Conservation (phyloP, 2,329 filamentous ascomycete species). For the Fusarium sororula region DNA sequence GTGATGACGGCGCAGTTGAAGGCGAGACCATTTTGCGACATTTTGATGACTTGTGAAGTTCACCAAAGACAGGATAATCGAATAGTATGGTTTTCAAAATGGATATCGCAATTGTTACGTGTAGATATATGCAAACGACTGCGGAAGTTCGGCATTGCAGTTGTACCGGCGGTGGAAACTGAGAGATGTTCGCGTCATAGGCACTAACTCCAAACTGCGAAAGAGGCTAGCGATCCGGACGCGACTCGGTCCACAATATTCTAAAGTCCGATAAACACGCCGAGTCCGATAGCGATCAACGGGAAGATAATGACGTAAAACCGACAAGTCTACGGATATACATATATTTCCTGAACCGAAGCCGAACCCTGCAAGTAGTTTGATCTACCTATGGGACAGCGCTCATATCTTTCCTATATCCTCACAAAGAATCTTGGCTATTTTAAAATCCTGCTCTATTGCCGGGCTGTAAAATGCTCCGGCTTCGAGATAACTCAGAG, state of each 20-base stretch:
- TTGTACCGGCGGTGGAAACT: neutral
- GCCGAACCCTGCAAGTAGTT: neutral
- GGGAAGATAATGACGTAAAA: neutral
- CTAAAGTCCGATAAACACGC: neutral
- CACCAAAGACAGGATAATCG: accelerated
- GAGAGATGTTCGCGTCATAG: slow-evolving; percentile 9
- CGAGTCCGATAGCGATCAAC: neutral
- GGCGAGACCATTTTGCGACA: slow-evolving; percentile 37
- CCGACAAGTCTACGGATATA: neutral
- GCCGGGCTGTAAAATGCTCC: slow-evolving; percentile 7
- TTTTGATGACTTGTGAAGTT: neutral
- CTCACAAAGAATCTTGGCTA: slow-evolving; percentile 18
- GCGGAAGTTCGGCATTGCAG: neutral
- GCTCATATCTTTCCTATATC: slow-evolving; percentile 17
- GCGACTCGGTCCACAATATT: neutral
- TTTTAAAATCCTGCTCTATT: slow-evolving; percentile 25
- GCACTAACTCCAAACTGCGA: neutral
- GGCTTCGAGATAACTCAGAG: neutral
- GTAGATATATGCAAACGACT: neutral
- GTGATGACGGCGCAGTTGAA: slow-evolving; percentile 59
- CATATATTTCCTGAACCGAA: neutral
- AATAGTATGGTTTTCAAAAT: accelerated
- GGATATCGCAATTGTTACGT: neutral
- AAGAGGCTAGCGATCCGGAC: neutral
- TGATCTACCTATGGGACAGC: no score